A percentile compares a stretch with the other conserved stretches of the same genome.
These are phyloP conservation scores for Solanum peruvianum DNA, from an alignment of 257 asterid genomes.

Conservation along the genomic window DNA sequence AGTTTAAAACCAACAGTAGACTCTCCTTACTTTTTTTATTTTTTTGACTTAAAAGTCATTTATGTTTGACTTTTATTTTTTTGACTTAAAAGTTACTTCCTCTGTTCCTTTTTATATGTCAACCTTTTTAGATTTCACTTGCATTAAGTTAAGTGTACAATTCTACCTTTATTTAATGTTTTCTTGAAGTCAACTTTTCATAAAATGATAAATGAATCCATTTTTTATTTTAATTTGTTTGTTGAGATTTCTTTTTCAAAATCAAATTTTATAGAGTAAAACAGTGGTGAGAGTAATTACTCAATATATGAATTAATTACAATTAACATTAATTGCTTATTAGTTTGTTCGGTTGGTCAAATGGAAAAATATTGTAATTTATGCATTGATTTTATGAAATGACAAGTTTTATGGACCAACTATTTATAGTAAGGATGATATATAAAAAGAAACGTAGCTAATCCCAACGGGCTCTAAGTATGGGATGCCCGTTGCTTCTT, in stretches of 20 bases:
- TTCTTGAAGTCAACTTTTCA: background rate
- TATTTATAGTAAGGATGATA: no score
- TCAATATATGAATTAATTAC: background rate
- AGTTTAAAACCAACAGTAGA: background rate
- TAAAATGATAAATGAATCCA: background rate
- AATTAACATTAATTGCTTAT: background rate
- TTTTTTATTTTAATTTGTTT: no score
- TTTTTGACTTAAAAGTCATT: background rate
- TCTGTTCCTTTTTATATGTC: background rate
- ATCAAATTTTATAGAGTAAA: background rate
- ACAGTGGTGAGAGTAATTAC: background rate
- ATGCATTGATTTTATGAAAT: no score
- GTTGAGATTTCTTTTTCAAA: background rate
- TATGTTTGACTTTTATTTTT: background rate
- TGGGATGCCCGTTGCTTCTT: background rate
- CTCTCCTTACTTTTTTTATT: background rate
- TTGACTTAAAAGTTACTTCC: background rate
- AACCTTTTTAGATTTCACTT: background rate
- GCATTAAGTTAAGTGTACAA: background rate
- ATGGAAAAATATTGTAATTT: no score
- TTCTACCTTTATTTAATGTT: background rate
- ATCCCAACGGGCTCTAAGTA: background rate
- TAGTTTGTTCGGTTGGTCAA: background rate
- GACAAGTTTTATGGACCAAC: no score
- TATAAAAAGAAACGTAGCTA: no score